These are phyloP conservation scores for Aegilops longissima DNA, from an alignment of 176 grass and related monocot genomes.

Conservation along the genomic window DNA sequence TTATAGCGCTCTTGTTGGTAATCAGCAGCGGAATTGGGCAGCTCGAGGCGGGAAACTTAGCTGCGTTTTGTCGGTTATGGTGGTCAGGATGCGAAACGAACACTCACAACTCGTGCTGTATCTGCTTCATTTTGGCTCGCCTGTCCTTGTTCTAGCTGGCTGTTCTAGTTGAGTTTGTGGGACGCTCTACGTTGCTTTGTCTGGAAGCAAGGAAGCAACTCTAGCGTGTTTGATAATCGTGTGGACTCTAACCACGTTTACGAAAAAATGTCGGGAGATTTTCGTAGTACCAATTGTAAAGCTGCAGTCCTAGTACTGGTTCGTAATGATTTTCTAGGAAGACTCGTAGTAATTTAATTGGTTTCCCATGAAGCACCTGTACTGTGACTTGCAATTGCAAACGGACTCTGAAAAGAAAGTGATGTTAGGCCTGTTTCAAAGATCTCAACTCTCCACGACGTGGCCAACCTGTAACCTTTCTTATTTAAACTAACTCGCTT, in stretches of 20 bases:
- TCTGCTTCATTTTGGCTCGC: not conserved
- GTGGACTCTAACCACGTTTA: not conserved
- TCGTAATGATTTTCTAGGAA: not conserved
- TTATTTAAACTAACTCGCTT: slow-evolving; percentile 22
- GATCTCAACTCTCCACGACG: not conserved
- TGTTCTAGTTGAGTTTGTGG: slow-evolving; percentile 10
- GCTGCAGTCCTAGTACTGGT: not conserved
- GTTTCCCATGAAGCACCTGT: not conserved
- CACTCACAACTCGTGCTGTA: not conserved
- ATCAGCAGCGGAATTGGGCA: not conserved
- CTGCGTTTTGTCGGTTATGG: slow-evolving; percentile 18
- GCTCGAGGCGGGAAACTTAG: slow-evolving; percentile 32
- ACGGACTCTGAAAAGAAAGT: not conserved
- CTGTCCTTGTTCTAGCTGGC: not conserved
- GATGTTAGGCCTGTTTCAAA: slow-evolving; percentile 8
- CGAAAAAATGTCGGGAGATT: not conserved
- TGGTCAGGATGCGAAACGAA: slow-evolving; percentile 13
- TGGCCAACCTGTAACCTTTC: not conserved
- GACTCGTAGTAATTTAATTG: not conserved
- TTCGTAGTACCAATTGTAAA: not conserved
- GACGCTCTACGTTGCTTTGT: slow-evolving; percentile 2
- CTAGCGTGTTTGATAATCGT: not conserved
- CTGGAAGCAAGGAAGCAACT: not conserved
- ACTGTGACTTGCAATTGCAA: not conserved
- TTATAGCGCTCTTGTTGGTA: not conserved